phyloP scores from a whole-genome alignment of 2,329 filamentous ascomycete genomes.

The Aspergillus arachidicola region DNA sequence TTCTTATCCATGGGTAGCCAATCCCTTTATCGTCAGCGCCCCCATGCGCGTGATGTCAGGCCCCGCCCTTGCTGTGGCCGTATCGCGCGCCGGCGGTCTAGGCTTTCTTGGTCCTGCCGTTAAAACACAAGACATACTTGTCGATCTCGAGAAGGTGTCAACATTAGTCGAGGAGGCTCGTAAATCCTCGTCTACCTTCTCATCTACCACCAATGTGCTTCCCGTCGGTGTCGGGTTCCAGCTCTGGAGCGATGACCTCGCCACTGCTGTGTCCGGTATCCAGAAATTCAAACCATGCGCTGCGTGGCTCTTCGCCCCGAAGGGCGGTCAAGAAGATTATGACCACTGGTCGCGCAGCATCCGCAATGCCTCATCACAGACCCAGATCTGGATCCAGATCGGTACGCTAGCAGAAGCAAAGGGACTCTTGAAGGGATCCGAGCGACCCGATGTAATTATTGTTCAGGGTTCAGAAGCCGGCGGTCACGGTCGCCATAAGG shows the following conservation, averaged over 20 bases:
- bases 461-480: constrained; percentile 59
- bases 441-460: constrained; percentile 56
- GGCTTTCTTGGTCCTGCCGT: constrained; percentile 63
- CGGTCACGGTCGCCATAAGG: constrained; percentile 54
- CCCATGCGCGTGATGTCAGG: constrained; percentile 71
- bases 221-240: constrained; percentile 48
- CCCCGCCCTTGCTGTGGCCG: constrained; percentile 60
- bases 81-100: constrained; percentile 59
- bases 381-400: constrained; percentile 59
- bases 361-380: constrained; percentile 44
- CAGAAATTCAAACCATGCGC: constrained; percentile 42
- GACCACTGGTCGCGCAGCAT: constrained; percentile 50
- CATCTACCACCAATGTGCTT: constrained; percentile 18
- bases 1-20: constrained; percentile 61
- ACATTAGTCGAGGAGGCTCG: constrained; percentile 22
- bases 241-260: constrained; percentile 43
- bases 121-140: constrained; percentile 34
- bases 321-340: constrained; percentile 35
- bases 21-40: constrained; percentile 63
- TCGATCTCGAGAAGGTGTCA: constrained; percentile 37
- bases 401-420: constrained; percentile 55
- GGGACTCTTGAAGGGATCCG: constrained; percentile 38
- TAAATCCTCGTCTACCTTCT: constrained; percentile 3
- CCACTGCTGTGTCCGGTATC: constrained; percentile 33
- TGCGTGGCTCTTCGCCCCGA: constrained; percentile 47